These are phyloP conservation scores for Rhodotorula sp. DNA, from an alignment of 1,284 basidiomycete species.

Conservation along the genomic window DNA sequence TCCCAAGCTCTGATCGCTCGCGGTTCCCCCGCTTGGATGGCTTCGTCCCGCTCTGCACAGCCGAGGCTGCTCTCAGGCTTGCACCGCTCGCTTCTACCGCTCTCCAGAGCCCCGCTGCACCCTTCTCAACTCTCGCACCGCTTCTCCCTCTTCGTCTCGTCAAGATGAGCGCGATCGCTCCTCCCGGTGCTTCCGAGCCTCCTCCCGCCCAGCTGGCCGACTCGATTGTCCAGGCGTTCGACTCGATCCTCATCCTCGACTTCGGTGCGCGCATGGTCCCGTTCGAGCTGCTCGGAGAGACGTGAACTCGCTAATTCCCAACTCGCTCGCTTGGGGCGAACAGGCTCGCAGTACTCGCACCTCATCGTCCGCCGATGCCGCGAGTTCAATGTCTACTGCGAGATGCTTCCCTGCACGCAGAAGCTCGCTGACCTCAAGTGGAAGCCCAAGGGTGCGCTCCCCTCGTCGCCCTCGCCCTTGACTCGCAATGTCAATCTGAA, in stretches of 20 bases:
- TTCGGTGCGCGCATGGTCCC: slow-evolving; percentile 62
- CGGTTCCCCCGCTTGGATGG: too few species aligned
- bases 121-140: background rate
- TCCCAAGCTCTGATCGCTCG: too few species aligned
- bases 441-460: slow-evolving; percentile 83
- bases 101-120: background rate
- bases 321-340: background rate
- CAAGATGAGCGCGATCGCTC: background rate
- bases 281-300: slow-evolving; percentile 46
- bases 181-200: background rate
- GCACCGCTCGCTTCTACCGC: too few species aligned
- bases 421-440: slow-evolving; percentile 86
- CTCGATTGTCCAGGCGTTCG: slow-evolving; percentile 39
- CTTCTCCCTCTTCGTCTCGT: background rate
- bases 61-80: too few species aligned
- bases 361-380: slow-evolving; percentile 97
- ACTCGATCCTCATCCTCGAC: slow-evolving; percentile 86
- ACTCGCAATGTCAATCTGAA: background rate
- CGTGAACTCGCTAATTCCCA: slow-evolving; percentile 1
- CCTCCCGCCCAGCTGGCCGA: slow-evolving; percentile 27
- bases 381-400: slow-evolving; percentile 96
- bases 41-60: too few species aligned
- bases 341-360: slow-evolving; percentile 78
- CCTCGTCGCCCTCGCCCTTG: background rate
- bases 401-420: slow-evolving; percentile 95